Percentiles rank a stretch among this genome's conserved stretches.
Conservation (phyloP, 139 green algal species). For the Astrephomene gubernaculifera region DNA sequence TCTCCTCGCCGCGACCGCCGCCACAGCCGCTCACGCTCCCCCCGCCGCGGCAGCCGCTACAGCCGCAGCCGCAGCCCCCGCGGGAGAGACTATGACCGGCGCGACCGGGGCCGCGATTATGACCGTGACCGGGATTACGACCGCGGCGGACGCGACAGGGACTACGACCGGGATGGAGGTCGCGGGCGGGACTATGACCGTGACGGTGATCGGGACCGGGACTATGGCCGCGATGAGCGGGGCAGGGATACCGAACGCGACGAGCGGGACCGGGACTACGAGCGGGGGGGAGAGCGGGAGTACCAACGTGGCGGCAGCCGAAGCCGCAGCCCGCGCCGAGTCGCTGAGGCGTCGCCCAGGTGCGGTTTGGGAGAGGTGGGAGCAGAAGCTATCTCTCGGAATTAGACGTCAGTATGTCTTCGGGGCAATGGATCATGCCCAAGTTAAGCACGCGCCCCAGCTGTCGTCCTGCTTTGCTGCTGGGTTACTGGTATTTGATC, state of each 20-base stretch:
- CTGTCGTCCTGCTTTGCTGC: too few relatives aligned
- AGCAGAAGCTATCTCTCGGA: too few relatives aligned
- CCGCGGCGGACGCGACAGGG: neutral
- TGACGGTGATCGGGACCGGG: slow-evolving; percentile 5
- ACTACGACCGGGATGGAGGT: neutral
- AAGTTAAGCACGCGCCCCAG: too few relatives aligned
- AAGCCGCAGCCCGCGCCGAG: neutral
- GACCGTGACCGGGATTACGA: slow-evolving; percentile 23
- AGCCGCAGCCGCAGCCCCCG: neutral
- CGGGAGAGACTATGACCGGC: neutral
- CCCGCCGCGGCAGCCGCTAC: neutral
- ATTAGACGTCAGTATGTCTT: too few relatives aligned
- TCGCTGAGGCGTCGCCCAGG: neutral
- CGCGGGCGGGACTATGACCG: neutral
- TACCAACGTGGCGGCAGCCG: neutral
- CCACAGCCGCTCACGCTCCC: slow-evolving; percentile 1
- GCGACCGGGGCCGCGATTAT: neutral
- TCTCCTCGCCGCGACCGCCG: neutral
- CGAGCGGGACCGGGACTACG: slow-evolving; percentile 29
- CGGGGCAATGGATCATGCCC: too few relatives aligned
- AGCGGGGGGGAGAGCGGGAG: neutral
- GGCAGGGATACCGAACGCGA: neutral
- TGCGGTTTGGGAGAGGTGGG: neutral
- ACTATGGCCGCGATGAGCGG: slow-evolving; percentile 4
- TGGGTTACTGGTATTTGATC: too few relatives aligned